phyloP scores from a whole-genome alignment of 768 basidiomycete genomes.

The Cantharellus anzutake region DNA sequence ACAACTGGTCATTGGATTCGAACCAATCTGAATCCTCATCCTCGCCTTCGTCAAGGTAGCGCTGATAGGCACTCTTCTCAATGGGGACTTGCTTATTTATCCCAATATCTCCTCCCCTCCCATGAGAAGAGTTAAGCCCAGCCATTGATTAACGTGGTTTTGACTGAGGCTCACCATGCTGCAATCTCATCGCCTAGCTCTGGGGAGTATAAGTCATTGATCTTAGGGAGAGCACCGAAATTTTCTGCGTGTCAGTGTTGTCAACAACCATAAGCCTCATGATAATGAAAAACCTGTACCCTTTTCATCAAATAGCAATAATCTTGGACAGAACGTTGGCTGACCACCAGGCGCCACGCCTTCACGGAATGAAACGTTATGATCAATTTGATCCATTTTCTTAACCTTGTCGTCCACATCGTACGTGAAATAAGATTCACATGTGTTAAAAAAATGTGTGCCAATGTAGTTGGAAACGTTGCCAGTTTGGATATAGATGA shows the following conservation, averaged over 20 bases:
- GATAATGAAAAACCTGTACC: too few relatives aligned
- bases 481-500: conserved; percentile 8
- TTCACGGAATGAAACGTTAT: conserved; percentile 8
- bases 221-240: conserved; percentile 6
- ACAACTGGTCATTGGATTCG: background rate
- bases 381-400: background rate
- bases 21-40: background rate
- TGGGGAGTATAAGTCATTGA: conserved; percentile 3
- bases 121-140: background rate
- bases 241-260: background rate
- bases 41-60: conserved; percentile 2
- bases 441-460: conserved; percentile 10
- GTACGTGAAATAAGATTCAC: conserved; percentile 5
- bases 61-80: conserved; percentile 5
- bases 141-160: background rate
- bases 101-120: background rate
- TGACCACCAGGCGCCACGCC: conserved; percentile 2
- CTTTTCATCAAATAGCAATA: conserved; percentile 3
- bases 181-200: background rate
- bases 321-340: conserved; percentile 6
- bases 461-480: conserved; percentile 9
- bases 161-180: background rate
- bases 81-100: conserved; percentile 1
- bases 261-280: too few relatives aligned
- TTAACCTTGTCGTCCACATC: background rate